Evolutionary conservation across 2,329 filamentous ascomycete species (phyloP).

Genomic region (Aspergillus tanneri): DNA sequence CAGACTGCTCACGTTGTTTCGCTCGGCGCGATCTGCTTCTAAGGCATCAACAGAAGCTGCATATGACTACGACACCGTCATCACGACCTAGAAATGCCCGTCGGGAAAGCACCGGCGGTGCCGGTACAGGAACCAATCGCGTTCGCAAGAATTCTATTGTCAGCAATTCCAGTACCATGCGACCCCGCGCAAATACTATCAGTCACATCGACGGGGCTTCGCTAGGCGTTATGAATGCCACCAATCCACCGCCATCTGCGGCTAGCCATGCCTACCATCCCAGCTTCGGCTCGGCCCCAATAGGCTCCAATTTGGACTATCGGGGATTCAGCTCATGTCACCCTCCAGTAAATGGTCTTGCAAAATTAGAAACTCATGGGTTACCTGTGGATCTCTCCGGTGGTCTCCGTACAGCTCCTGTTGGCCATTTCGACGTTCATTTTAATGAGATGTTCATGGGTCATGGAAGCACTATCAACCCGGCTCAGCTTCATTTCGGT

Average conservation of each 20-base stretch:
- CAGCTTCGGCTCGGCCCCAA: slow-evolving; percentile 66
- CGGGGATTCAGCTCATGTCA: slow-evolving; percentile 60
- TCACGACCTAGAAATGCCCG: slow-evolving; percentile 78
- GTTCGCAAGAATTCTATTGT: slow-evolving; percentile 92
- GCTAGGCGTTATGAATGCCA: slow-evolving; percentile 60
- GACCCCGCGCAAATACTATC: slow-evolving; percentile 92
- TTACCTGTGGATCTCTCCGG: slow-evolving; percentile 66
- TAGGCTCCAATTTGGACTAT: slow-evolving; percentile 59
- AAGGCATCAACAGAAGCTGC: slow-evolving; percentile 96
- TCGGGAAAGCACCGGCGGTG: slow-evolving; percentile 79
- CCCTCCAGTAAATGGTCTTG: slow-evolving; percentile 64
- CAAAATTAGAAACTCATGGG: slow-evolving; percentile 78
- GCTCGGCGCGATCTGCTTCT: slow-evolving; percentile 87
- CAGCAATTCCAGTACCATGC: slow-evolving; percentile 61
- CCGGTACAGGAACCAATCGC: slow-evolving; percentile 64
- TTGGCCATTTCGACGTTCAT: slow-evolving; percentile 69
- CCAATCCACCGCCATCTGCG: slow-evolving; percentile 22
- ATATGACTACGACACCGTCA: slow-evolving; percentile 86
- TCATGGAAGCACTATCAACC: slow-evolving; percentile 60
- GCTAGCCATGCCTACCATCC: slow-evolving; percentile 66
- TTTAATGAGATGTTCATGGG: slow-evolving; percentile 70
- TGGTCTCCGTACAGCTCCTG: slow-evolving; percentile 76
- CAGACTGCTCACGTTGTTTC: slow-evolving; percentile 91
- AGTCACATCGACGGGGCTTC: slow-evolving; percentile 81
- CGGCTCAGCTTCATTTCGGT: slow-evolving; percentile 75